Conservation (phyloP, 768 basidiomycete species). For the Coprinopsis marcescibilis region DNA sequence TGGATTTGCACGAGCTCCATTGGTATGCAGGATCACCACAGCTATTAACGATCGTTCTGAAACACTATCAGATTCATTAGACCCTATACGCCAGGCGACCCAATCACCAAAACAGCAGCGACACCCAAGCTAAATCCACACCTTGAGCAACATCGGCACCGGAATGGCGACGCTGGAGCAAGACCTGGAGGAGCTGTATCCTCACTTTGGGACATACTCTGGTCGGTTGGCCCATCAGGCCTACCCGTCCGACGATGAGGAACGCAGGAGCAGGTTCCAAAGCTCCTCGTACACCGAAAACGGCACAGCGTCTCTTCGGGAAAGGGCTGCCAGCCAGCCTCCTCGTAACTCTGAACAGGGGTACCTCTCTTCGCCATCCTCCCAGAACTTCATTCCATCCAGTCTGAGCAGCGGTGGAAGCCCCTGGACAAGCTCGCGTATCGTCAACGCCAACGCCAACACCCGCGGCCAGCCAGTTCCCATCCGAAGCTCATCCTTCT, state of each 20-base stretch:
- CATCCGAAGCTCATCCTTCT: conserved; percentile 66
- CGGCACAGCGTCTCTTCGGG: conserved; percentile 41
- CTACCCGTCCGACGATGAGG: conserved; percentile 40
- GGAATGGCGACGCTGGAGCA: conserved; percentile 8
- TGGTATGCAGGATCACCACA: neutral
- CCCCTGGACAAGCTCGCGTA: conserved; percentile 42
- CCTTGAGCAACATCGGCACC: neutral
- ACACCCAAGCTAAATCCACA: conserved; percentile 2
- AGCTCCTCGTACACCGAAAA: conserved; percentile 33
- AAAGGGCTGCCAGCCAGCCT: conserved; percentile 68
- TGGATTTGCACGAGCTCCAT: neutral
- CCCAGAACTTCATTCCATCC: conserved; percentile 46
- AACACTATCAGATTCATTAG: conserved; percentile 3
- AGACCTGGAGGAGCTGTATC: conserved; percentile 8
- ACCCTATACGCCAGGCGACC: neutral
- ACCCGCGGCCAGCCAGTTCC: conserved; percentile 49
- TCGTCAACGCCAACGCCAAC: conserved; percentile 32
- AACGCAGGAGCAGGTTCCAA: conserved; percentile 59
- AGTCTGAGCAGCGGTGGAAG: conserved; percentile 36
- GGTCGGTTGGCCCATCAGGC: conserved; percentile 8
- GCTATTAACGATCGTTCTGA: neutral
- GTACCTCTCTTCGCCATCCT: conserved; percentile 47
- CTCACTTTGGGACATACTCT: conserved; percentile 9
- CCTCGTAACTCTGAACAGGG: conserved; percentile 45
- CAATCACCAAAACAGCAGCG: neutral